Evolutionary conservation across 1,284 basidiomycete genomes (phyloP), one percentile per base, ranked within the genome.

Genomic region (Malassezia brasiliensis): DNA sequence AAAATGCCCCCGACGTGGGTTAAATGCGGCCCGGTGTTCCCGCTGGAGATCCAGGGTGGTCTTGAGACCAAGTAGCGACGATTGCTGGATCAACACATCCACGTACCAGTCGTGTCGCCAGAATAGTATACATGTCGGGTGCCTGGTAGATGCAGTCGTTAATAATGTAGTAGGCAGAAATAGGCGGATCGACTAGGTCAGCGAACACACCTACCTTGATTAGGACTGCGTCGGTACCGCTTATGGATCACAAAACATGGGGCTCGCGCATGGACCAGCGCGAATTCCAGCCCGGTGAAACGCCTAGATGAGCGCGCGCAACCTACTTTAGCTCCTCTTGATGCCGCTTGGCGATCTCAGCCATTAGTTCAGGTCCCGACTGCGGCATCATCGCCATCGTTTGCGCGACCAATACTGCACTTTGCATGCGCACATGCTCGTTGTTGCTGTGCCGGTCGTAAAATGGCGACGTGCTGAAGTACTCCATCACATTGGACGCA

Each of bases 341-440:
- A 19, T 53, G 37, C 20, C 56, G 31, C 20, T 25, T 20, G n/a
- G 55, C 40, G 9, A 50, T 50, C 1, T 11, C 38, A 1, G 22
- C 31, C 47, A 52, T 42, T 10, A 52, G 38, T 8, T 57, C 55
- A 0, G 32, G 28, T 15, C 32, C 37, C 8, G 50, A 52, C n/a
- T 42, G 50, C 20, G 36, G 17, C n/a, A 31, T 25, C 1, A 25
- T 37, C 5, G 45, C 46, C 35, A 46, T 32, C 19, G 35, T 37
- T 30, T 57, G 50, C 2, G 37, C 47, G 7, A 57, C 25, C 1
- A 52, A 28, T 8, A 34, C 51, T 8, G 55, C 50, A 47, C 68
- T 70, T 47, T 72, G 69, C 69, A 72, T 72, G 10, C 69, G 65
- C 31, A 72, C 68, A 59, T 69, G 63, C 58, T 72, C 67, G 38